Evolutionary conservation across 2,329 filamentous ascomycete species (phyloP).

Genomic region (Arthrobotrys iridis): DNA sequence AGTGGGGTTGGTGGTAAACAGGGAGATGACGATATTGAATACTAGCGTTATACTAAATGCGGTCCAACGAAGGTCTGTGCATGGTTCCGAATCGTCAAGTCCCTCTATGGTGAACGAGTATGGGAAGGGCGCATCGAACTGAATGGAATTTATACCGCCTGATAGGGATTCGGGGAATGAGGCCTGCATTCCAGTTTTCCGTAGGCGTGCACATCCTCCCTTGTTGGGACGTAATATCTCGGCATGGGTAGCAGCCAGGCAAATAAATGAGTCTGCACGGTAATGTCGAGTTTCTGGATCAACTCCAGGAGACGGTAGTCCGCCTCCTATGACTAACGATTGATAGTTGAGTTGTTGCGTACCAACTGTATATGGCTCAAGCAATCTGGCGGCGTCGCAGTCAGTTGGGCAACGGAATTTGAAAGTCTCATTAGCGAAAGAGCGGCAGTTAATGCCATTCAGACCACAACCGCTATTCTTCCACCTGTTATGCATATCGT

Average conservation of each 20-base stretch:
- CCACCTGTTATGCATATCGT: conserved; percentile 46
- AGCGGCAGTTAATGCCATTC: conserved; percentile 78
- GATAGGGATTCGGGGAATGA: conserved; percentile 72
- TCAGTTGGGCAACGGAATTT: conserved; percentile 79
- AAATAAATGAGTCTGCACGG: conserved; percentile 88
- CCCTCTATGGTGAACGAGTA: conserved; percentile 81
- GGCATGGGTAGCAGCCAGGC: conserved; percentile 83
- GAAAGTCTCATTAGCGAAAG: conserved; percentile 75
- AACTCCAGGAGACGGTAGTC: conserved; percentile 60
- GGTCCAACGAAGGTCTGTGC: conserved; percentile 79
- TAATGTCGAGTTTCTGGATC: conserved; percentile 70
- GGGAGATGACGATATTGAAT: conserved; percentile 79
- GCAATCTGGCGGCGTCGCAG: conserved; percentile 71
- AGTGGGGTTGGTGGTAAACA: conserved; percentile 81
- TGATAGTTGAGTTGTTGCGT: conserved; percentile 73
- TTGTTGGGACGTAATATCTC: conserved; percentile 76
- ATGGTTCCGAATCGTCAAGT: conserved; percentile 71
- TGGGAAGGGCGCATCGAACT: conserved; percentile 89
- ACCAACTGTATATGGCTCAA: conserved; percentile 80
- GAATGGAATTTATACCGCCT: conserved; percentile 79
- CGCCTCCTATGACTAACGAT: conserved; percentile 75
- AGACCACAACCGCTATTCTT: conserved; percentile 77
- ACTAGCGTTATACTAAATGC: conserved; percentile 81
- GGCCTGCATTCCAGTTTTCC: conserved; percentile 74
- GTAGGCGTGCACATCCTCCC: conserved; percentile 84